phyloP scores from a whole-genome alignment of 345 rosid genomes.

The Erysimum cheiranthoides region DNA sequence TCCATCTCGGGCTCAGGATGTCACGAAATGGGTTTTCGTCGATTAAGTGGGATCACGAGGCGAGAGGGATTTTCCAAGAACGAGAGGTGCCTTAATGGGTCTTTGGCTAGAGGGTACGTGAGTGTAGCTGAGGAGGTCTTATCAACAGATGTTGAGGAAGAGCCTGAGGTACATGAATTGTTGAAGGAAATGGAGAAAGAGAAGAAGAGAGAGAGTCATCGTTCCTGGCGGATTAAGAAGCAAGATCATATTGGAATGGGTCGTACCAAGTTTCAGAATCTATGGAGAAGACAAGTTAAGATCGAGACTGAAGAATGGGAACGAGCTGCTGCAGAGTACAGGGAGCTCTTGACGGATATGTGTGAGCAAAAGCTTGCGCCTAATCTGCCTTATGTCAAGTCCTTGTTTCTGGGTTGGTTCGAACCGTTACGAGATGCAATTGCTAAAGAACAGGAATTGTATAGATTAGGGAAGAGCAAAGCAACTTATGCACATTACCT shows the following conservation, averaged over 20 bases:
- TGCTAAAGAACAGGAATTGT: conserved; percentile 68
- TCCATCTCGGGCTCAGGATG: conserved; percentile 38
- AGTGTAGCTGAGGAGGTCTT: conserved; percentile 89
- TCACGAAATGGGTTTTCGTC: conserved; percentile 44
- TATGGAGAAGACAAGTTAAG: conserved; percentile 83
- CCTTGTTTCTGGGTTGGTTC: conserved; percentile 96
- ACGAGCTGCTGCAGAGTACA: conserved; percentile 79
- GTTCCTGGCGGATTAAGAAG: conserved; percentile 34
- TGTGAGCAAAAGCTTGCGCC: conserved; percentile 95
- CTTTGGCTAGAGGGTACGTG: conserved; percentile 59
- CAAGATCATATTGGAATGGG: conserved; percentile 51
- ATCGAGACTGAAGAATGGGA: conserved; percentile 98
- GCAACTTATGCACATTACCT: conserved; percentile 58
- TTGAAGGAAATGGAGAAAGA: conserved; percentile 67
- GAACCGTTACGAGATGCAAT: conserved; percentile 86
- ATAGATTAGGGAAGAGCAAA: conserved; percentile 60
- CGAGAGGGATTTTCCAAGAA: conserved; percentile 46
- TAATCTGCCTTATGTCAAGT: conserved; percentile 85
- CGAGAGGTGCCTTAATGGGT: conserved; percentile 51
- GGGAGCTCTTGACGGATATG: conserved; percentile 85
- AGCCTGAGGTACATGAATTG: conserved; percentile 71
- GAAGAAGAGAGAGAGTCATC: conserved; percentile 50
- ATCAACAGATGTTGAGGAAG: conserved; percentile 82
- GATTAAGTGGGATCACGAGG: conserved; percentile 46
- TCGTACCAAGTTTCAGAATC: conserved; percentile 46